These are phyloP conservation scores for Ogataea corticis DNA, from an alignment of 805 yeast species.

Conservation along the genomic window DNA sequence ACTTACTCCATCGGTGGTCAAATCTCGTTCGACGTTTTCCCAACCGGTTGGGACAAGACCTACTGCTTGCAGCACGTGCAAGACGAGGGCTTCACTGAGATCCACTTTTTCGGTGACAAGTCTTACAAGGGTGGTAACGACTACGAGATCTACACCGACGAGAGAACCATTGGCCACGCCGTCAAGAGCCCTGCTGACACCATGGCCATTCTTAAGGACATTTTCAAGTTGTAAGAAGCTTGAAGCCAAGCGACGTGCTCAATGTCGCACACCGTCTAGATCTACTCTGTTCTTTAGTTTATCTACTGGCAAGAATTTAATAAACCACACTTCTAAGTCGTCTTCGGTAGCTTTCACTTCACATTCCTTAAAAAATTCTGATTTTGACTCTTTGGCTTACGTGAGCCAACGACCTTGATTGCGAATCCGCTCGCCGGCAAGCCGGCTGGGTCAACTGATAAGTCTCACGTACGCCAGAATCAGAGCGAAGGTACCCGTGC, in stretches of 20 bases:
- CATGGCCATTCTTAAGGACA: conserved; percentile 76
- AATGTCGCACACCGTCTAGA: too few relatives aligned
- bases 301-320: too few relatives aligned
- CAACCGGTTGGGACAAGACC: conserved; percentile 99
- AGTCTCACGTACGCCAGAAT: conserved; percentile 89
- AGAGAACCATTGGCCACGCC: conserved; percentile 94
- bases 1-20: conserved; percentile 99
- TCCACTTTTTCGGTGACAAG: conserved; percentile 99
- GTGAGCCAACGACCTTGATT: too few relatives aligned
- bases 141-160: conserved; percentile 90
- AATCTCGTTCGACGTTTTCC: conserved; percentile 98
- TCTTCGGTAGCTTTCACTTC: too few relatives aligned
- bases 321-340: too few relatives aligned
- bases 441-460: conserved; percentile 23
- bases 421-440: too few relatives aligned
- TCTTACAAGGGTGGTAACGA: conserved; percentile 97
- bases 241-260: not conserved
- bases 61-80: conserved; percentile 93
- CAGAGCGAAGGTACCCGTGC: conserved; percentile 96
- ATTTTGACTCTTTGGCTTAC: too few relatives aligned
- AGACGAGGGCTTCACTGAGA: conserved; percentile 77
- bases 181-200: conserved; percentile 91
- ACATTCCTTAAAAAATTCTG: too few relatives aligned
- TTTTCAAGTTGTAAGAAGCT: conserved; percentile 55
- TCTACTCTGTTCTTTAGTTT: too few relatives aligned